Conservation (phyloP, 2,329 filamentous ascomycete species). For the Scedosporium aurantiacum region DNA sequence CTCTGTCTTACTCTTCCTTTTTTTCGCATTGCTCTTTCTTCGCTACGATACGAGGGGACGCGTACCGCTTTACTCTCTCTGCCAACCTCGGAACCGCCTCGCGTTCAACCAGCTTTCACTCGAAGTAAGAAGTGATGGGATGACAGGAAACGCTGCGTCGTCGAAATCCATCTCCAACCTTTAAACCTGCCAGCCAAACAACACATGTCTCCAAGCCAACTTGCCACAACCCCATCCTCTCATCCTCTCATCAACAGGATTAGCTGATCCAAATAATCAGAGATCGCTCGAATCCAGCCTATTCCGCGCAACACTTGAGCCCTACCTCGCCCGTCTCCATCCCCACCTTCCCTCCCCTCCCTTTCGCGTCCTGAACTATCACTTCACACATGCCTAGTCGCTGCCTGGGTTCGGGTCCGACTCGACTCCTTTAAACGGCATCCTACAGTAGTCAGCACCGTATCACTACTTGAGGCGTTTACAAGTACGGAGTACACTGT, state of each 20-base stretch:
- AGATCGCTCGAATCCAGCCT: neutral
- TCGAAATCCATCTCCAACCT: neutral
- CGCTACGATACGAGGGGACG: neutral
- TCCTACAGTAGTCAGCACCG: neutral
- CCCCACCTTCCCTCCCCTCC: neutral
- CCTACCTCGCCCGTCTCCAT: neutral
- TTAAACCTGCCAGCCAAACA: neutral
- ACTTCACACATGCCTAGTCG: neutral
- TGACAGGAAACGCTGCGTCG: neutral
- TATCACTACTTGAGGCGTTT: neutral
- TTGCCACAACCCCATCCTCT: neutral
- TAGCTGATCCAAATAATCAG: neutral
- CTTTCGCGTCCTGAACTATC: neutral
- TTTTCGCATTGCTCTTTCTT: neutral
- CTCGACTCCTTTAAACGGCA: neutral
- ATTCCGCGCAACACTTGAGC: neutral
- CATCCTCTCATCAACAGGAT: neutral
- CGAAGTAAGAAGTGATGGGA: neutral
- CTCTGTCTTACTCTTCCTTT: neutral
- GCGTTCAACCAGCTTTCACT: neutral
- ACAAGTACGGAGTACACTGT: neutral
- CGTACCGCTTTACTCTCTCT: neutral
- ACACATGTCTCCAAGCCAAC: neutral
- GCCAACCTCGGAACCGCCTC: neutral
- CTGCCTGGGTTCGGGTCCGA: neutral